Evolutionary conservation across 352 stramenopile genomes (phyloP).

Genomic region (Thraustochytrium sp.): DNA sequence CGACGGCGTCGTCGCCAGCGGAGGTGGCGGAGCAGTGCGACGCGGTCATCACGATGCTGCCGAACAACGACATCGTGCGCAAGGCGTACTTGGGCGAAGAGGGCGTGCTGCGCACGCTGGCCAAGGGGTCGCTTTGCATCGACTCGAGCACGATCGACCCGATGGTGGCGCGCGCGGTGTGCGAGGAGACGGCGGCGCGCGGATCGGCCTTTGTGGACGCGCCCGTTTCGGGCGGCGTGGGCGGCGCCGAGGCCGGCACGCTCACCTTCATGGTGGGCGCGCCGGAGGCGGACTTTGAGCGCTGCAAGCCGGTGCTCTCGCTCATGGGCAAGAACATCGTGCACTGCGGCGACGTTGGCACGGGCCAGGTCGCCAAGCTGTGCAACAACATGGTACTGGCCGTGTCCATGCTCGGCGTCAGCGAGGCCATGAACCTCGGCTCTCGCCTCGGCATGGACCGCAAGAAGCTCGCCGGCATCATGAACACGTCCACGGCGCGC

Average conservation of each 20-base stretch:
- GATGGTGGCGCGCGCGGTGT: conserved; percentile 77
- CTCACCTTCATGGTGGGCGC: conserved; percentile 97
- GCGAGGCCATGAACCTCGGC: conserved; percentile 92
- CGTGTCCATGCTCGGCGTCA: conserved; percentile 91
- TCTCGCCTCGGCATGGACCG: conserved; percentile 88
- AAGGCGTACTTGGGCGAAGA: conserved; percentile 64
- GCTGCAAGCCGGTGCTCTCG: conserved; percentile 40
- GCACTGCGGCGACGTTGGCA: conserved; percentile 80
- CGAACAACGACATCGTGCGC: conserved; percentile 77
- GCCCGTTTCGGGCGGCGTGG: conserved; percentile 90
- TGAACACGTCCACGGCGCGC: conserved; percentile 91
- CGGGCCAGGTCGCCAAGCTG: conserved; percentile 76
- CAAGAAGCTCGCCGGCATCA: conserved; percentile 81
- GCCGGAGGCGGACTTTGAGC: conserved; percentile 41
- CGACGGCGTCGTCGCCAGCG: not conserved
- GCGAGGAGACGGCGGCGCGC: conserved; percentile 54
- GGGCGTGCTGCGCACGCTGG: conserved; percentile 61
- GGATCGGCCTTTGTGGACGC: conserved; percentile 77
- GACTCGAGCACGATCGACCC: conserved; percentile 92
- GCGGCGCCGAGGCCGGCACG: conserved; percentile 85
- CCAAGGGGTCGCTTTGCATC: conserved; percentile 74
- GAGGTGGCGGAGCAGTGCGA: conserved; percentile 41
- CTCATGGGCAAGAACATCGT: conserved; percentile 89
- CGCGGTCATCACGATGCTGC: conserved; percentile 87
- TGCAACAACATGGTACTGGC: conserved; percentile 97